A percentile compares a stretch with the other conserved stretches of the same genome.
phyloP scores from a whole-genome alignment of 2,329 filamentous ascomycete species.

The Diaporthe aspalathi region DNA sequence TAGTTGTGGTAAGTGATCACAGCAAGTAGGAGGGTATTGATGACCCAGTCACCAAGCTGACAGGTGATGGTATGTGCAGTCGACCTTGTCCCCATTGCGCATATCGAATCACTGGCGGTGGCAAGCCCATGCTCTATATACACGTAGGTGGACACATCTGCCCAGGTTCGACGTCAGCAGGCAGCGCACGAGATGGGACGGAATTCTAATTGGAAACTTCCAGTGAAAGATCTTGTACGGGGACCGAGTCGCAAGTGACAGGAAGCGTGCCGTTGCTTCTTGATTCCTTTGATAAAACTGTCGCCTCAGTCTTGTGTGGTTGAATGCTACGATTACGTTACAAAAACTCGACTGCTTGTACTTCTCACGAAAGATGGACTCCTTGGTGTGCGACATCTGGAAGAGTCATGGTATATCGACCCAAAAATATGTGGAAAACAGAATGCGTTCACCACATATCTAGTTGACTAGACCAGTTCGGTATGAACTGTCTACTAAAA shows the following conservation, averaged over 20 bases:
- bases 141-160: not conserved
- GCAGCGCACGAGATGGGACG: not conserved
- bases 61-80: not conserved
- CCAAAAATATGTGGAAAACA: too few species aligned
- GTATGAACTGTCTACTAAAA: too few species aligned
- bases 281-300: conserved; percentile 17
- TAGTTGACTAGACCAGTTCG: too few species aligned
- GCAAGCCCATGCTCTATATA: conserved; percentile 5
- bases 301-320: conserved; percentile 14
- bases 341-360: not conserved
- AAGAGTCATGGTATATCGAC: too few species aligned
- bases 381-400: too few species aligned
- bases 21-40: too few species aligned
- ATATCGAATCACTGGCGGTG: conserved; percentile 17
- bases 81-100: not conserved
- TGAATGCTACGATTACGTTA: not conserved
- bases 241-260: conserved; percentile 2
- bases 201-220: not conserved
- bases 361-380: too few species aligned
- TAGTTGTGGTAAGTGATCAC: not conserved
- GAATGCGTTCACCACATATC: too few species aligned
- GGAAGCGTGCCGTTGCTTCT: not conserved
- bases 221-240: conserved; percentile 5
- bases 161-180: not conserved
- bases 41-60: not conserved